These are phyloP conservation scores for Pseudogymnoascus sp. DNA, from an alignment of 2,329 filamentous ascomycete genomes.

Conservation along the genomic window DNA sequence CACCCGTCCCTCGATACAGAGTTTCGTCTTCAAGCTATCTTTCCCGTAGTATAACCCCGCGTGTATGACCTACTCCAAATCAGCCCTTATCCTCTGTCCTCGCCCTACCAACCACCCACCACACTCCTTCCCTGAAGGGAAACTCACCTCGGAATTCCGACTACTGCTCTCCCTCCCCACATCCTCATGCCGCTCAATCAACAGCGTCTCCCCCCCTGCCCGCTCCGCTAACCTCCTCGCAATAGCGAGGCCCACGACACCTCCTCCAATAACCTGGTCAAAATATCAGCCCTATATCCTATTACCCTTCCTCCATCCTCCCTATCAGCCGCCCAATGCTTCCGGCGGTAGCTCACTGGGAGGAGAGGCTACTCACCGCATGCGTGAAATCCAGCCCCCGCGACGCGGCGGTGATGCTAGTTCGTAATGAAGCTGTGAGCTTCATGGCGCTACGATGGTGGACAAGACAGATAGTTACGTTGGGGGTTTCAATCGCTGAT, in stretches of 20 bases:
- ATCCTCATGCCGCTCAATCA: slow-evolving; percentile 57
- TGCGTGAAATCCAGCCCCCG: slow-evolving; percentile 28
- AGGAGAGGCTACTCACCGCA: slow-evolving; percentile 19
- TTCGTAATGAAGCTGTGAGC: background rate
- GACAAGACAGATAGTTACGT: background rate
- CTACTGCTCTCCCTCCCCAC: slow-evolving; percentile 64
- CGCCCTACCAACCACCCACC: background rate
- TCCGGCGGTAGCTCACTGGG: background rate
- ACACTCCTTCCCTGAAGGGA: background rate
- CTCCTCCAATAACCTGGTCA: slow-evolving; percentile 46
- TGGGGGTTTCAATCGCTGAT: background rate
- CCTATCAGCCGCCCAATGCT: background rate
- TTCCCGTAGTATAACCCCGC: slow-evolving; percentile 85
- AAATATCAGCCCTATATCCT: background rate
- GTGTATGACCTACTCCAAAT: slow-evolving; percentile 67
- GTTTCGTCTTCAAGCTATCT: slow-evolving; percentile 66
- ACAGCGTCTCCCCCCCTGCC: slow-evolving; percentile 53
- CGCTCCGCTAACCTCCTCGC: slow-evolving; percentile 53
- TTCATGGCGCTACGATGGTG: background rate
- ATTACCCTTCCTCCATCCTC: too few relatives aligned
- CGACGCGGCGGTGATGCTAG: slow-evolving; percentile 16
- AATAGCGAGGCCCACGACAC: slow-evolving; percentile 61
- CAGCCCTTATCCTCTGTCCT: background rate
- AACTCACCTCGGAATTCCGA: slow-evolving; percentile 54
- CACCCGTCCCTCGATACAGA: slow-evolving; percentile 71